phyloP scores from a whole-genome alignment of 805 yeast genomes.

The Lipomyces sp. region DNA sequence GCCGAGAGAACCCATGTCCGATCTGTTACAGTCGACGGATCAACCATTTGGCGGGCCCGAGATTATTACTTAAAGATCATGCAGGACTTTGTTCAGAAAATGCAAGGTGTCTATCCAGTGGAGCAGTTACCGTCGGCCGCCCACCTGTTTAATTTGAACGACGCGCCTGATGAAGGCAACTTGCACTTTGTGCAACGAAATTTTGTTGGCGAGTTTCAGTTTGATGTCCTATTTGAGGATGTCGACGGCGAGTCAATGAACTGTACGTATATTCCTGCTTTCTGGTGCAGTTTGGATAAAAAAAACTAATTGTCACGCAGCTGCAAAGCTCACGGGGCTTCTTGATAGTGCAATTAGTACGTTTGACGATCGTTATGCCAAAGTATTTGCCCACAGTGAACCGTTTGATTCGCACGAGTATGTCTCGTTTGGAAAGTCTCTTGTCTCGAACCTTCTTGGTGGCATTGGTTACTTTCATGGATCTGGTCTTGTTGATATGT shows the following conservation, averaged over 20 bases:
- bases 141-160: slow-evolving; percentile 55
- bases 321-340: slow-evolving; percentile 27
- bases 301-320: slow-evolving; percentile 1
- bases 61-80: slow-evolving; percentile 73
- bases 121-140: slow-evolving; percentile 50
- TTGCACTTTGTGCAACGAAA: slow-evolving; percentile 78
- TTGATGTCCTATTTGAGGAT: slow-evolving; percentile 56
- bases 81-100: slow-evolving; percentile 65
- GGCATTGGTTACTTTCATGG: slow-evolving; percentile 91
- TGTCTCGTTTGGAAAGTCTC: slow-evolving; percentile 69
- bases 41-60: slow-evolving; percentile 65
- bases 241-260: slow-evolving; percentile 22
- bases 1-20: slow-evolving; percentile 20
- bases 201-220: slow-evolving; percentile 74
- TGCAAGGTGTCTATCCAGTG: slow-evolving; percentile 38
- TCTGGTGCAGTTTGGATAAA: neutral
- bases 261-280: slow-evolving; percentile 13
- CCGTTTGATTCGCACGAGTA: slow-evolving; percentile 59
- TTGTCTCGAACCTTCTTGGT: slow-evolving; percentile 82
- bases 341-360: slow-evolving; percentile 46
- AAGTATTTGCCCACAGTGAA: slow-evolving; percentile 55
- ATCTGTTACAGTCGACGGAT: slow-evolving; percentile 16
- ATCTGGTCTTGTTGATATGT: slow-evolving; percentile 77
- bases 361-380: slow-evolving; percentile 60
- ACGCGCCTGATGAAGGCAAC: slow-evolving; percentile 67